Evolutionary conservation across 1,284 basidiomycete species (phyloP), one percentile per base, ranked within the genome.

Genomic region (Irpex sp.): DNA sequence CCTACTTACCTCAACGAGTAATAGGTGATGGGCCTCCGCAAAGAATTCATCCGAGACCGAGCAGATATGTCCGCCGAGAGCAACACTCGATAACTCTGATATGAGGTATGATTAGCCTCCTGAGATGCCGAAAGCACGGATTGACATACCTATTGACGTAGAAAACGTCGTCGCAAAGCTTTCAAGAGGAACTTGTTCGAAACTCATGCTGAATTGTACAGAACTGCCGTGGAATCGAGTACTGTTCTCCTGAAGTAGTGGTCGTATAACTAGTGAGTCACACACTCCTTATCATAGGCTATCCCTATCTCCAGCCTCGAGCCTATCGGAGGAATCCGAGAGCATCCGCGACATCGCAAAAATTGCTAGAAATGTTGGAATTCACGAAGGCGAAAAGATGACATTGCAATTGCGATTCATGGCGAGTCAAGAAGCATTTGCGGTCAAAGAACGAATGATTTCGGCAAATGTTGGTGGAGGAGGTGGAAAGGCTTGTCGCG

Each of bases 41-140:
- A 99, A 99, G 81, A 98, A 99, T 68, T 99, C 95, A 75, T 99
- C 97, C 4, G 94, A 97, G 61, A 92, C 88, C 6, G 84, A 81
- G 36, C 92, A 75, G 65, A 98, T 81, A 61, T 82, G 75, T 9
- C 89, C 95, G 26, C 95, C 97, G 11, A 98, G 80, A 0, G 90
- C 88, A 15, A 89, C 88, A 67, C 92, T 94, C 17, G 97, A 98
- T 26, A 98, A 84, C 76, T 99, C 97, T 94, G 67, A 50, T 50
- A 13, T 19, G 19, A 2, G 56, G 9, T 4, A 33, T 6, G 26
- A 55, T 55, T 2, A 15, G 15, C 19, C 8, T 13, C 9, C 21
- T 50, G 17, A 21, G 17, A 21, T 8, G 17, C 19, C 49, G 17
- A 19, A 2, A 13, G 19, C 3, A 50, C 7, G 49, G 17, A 17